phyloP scores from a whole-genome alignment of 805 yeast species.

The Metschnikowia corniflorae region DNA sequence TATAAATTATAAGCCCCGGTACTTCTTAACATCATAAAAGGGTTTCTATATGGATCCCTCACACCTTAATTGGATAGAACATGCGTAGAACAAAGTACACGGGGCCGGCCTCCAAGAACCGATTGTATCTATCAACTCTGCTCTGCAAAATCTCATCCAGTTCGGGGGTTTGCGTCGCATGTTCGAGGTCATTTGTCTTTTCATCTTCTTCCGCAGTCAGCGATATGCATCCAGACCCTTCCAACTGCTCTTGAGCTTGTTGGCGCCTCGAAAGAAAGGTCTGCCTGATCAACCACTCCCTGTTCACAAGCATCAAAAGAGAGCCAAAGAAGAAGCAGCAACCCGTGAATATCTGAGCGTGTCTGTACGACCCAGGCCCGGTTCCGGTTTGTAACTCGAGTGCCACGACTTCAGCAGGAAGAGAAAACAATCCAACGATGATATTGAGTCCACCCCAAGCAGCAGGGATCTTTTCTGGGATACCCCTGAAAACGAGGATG shows the following conservation, averaged over 20 bases:
- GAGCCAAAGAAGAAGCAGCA: constrained; percentile 42
- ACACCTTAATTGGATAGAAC: constrained; percentile 18
- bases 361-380: constrained; percentile 38
- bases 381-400: constrained; percentile 24
- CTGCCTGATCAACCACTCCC: constrained; percentile 48
- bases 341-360: constrained; percentile 62
- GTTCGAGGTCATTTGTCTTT: background rate
- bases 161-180: background rate
- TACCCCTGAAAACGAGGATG: constrained; percentile 10
- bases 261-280: constrained; percentile 10
- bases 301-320: constrained; percentile 41
- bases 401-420: constrained; percentile 54
- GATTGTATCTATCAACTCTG: constrained; percentile 13
- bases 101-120: constrained; percentile 7
- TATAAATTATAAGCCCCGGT: too few relatives aligned
- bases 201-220: background rate
- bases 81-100: constrained; percentile 9
- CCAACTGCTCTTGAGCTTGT: constrained; percentile 8
- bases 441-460: constrained; percentile 41
- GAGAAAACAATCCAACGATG: constrained; percentile 27
- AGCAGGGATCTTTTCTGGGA: constrained; percentile 28
- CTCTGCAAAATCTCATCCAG: constrained; percentile 5
- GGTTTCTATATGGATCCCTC: too few relatives aligned
- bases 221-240: background rate
- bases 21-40: too few relatives aligned